These are phyloP conservation scores for Kwoniella heveanensis DNA, from an alignment of 768 basidiomycete species.

Conservation along the genomic window DNA sequence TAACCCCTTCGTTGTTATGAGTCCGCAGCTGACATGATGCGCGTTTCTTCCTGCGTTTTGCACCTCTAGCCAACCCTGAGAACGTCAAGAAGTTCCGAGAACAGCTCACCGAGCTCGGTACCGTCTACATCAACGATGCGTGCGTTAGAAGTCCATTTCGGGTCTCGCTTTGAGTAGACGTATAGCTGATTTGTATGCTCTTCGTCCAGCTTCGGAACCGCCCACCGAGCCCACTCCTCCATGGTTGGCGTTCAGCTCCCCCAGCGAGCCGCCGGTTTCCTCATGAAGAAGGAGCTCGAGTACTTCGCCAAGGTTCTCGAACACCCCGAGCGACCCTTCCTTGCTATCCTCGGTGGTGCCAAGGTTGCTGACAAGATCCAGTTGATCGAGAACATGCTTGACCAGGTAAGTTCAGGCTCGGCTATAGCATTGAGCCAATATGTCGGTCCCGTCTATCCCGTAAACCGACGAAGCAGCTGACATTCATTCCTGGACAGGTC, in stretches of 20 bases:
- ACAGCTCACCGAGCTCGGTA: conserved; percentile 84
- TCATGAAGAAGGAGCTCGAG: conserved; percentile 98
- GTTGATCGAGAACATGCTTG: conserved; percentile 97
- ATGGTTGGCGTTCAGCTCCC: conserved; percentile 96
- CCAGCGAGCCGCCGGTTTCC: conserved; percentile 89
- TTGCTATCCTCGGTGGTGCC: conserved; percentile 96
- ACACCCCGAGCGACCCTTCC: conserved; percentile 89
- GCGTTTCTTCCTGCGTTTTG: too few relatives aligned
- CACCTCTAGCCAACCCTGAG: conserved; percentile 65
- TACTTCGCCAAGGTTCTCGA: conserved; percentile 98
- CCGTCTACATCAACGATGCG: conserved; percentile 97
- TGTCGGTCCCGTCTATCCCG: too few relatives aligned
- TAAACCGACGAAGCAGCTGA: background rate
- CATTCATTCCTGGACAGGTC: conserved; percentile 63
- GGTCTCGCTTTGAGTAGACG: background rate
- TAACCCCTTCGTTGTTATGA: background rate
- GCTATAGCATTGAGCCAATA: too few relatives aligned
- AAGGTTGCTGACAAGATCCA: conserved; percentile 99
- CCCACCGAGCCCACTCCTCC: conserved; percentile 95
- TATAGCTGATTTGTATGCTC: background rate
- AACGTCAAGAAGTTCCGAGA: conserved; percentile 81
- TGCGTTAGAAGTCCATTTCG: conserved; percentile 18
- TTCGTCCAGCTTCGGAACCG: conserved; percentile 73
- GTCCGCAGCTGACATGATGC: background rate
- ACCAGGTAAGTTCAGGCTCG: conserved; percentile 77